These are phyloP conservation scores for Ophiognomonia clavigignenti-juglandacearum DNA, from an alignment of 2,329 filamentous ascomycete genomes.

Conservation along the genomic window DNA sequence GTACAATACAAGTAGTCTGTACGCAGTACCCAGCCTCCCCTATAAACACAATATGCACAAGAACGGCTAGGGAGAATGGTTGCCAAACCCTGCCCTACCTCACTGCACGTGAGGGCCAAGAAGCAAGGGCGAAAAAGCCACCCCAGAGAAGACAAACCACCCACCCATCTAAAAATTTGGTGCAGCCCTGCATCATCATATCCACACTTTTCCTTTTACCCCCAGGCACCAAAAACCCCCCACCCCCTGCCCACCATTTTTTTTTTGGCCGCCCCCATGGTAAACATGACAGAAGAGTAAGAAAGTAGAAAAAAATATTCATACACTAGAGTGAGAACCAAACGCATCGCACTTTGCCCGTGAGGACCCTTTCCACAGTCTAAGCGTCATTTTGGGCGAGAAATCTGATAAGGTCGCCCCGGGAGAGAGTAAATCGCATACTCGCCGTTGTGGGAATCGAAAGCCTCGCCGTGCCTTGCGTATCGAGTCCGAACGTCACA, in stretches of 20 bases:
- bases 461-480: constrained; percentile 6
- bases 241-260: too few relatives aligned
- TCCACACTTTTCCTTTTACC: background rate
- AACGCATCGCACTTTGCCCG: constrained; percentile 12
- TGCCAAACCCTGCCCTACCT: background rate
- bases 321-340: constrained; percentile 9
- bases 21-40: background rate
- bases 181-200: background rate
- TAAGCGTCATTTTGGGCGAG: constrained; percentile 13
- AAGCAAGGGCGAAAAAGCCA: background rate
- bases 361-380: constrained; percentile 15
- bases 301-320: constrained; percentile 5
- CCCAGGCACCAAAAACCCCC: background rate
- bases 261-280: background rate
- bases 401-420: constrained; percentile 12
- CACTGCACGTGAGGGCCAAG: background rate
- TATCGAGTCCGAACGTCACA: constrained; percentile 9
- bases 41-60: background rate
- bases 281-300: background rate
- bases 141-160: background rate
- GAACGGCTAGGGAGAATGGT: background rate
- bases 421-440: background rate
- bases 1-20: too few relatives aligned
- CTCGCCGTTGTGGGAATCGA: constrained; percentile 10
- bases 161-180: background rate